Conservation (phyloP, 1,284 basidiomycete genomes). For the Rhodofomes roseus region DNA sequence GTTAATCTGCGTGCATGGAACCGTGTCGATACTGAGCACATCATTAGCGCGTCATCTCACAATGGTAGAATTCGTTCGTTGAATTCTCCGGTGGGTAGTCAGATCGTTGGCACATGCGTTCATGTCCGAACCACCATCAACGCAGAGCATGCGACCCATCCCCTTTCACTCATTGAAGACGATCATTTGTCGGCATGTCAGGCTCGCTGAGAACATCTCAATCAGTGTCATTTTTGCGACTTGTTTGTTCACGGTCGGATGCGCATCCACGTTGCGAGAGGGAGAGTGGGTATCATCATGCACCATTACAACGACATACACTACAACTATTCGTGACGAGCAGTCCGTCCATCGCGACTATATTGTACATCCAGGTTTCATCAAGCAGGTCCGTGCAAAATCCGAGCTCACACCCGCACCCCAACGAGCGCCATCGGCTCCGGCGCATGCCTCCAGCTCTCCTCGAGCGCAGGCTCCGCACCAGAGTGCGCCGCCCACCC, state of each 20-base stretch:
- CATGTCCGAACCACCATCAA: not conserved
- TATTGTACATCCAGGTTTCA: not conserved
- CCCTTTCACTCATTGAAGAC: too few species aligned
- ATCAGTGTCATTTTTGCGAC: not conserved
- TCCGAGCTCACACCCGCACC: not conserved
- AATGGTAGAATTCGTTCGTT: too few species aligned
- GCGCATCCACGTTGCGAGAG: too few species aligned
- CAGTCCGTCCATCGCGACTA: not conserved
- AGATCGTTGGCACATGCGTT: not conserved
- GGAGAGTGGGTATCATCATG: conserved; percentile 1
- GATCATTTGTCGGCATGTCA: too few species aligned
- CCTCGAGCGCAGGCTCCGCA: too few species aligned
- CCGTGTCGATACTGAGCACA: not conserved
- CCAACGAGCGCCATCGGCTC: not conserved
- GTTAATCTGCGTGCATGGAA: too few species aligned
- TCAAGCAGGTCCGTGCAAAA: too few species aligned
- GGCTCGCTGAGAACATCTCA: too few species aligned
- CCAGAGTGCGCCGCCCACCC: conserved; percentile 15
- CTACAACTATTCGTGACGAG: not conserved
- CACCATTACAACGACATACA: not conserved
- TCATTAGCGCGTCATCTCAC: not conserved
- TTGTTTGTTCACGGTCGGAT: too few species aligned
- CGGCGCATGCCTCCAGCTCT: conserved; percentile 6
- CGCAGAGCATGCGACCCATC: not conserved
- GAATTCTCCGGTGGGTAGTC: too few species aligned